Conservation (phyloP, 306 rosid species). For the Quercus agrifolia region DNA sequence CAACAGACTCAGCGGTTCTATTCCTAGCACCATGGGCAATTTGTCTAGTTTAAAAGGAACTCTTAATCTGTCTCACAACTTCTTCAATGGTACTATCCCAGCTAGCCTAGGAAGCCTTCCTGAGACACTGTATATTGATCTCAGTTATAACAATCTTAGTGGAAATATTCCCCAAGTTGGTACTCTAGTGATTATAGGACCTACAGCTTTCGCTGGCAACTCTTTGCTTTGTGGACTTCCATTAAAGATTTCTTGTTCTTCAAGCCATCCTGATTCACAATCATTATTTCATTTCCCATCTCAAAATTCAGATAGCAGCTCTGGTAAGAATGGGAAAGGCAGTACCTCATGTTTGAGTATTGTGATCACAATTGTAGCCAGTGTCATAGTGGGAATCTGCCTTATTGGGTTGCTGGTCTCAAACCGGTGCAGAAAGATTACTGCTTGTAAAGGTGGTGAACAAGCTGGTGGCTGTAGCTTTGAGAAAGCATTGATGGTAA, state of each 20-base stretch:
- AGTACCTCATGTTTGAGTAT: constrained; percentile 30
- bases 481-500: constrained; percentile 31
- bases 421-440: constrained; percentile 36
- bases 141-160: constrained; percentile 45
- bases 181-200: constrained; percentile 49
- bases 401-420: constrained; percentile 48
- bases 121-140: constrained; percentile 48
- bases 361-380: constrained; percentile 34
- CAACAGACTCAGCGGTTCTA: constrained; percentile 40
- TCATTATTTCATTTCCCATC: constrained; percentile 30
- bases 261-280: constrained; percentile 21
- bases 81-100: constrained; percentile 46
- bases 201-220: constrained; percentile 58
- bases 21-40: constrained; percentile 46
- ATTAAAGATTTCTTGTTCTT: constrained; percentile 45
- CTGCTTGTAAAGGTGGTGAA: constrained; percentile 14
- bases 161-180: constrained; percentile 56
- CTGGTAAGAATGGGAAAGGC: constrained; percentile 16
- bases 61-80: constrained; percentile 51
- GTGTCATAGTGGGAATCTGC: constrained; percentile 43
- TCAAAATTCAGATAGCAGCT: constrained; percentile 13
- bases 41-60: constrained; percentile 49
- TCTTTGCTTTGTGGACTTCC: constrained; percentile 57
- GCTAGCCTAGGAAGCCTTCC: constrained; percentile 49
- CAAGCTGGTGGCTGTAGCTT: constrained; percentile 15